phyloP scores from a whole-genome alignment of 192 early-diverging fungal species.

The Phlyctochytrium arcticum region DNA sequence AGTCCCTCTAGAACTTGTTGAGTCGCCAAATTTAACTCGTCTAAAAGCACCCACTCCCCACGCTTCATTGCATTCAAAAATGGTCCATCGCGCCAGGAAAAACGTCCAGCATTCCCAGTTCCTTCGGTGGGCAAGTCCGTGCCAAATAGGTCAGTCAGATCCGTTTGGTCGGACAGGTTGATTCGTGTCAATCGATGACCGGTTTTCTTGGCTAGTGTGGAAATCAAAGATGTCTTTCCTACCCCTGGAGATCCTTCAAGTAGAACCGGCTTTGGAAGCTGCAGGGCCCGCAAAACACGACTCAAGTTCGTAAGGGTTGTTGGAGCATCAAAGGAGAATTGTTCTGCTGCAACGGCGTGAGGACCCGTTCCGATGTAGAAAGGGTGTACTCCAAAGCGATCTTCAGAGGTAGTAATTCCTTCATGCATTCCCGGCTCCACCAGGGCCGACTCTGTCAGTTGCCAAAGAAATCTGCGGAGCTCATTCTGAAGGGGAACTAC shows the following conservation, averaged over 20 bases:
- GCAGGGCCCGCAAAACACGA: conserved; percentile 84
- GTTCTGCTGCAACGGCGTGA: conserved; percentile 40
- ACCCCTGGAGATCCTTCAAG: conserved; percentile 97
- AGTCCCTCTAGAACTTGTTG: conserved; percentile 98
- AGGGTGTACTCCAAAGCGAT: conserved; percentile 69
- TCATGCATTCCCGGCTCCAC: conserved; percentile 16
- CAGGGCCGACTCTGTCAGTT: not conserved
- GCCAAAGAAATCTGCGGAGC: not conserved
- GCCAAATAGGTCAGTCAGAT: conserved; percentile 97
- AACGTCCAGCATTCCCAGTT: conserved; percentile 69
- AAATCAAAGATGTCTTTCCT: conserved; percentile 90
- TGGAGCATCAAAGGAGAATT: conserved; percentile 84
- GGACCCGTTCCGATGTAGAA: conserved; percentile 74
- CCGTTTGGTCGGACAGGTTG: conserved; percentile 97
- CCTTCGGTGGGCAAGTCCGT: conserved; percentile 95
- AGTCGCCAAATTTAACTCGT: conserved; percentile 97
- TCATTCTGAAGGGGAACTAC: conserved; percentile 16
- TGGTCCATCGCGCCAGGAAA: conserved; percentile 97
- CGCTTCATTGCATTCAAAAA: conserved; percentile 93
- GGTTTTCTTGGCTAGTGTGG: conserved; percentile 73
- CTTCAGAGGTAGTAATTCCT: not conserved
- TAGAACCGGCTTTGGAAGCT: conserved; percentile 85
- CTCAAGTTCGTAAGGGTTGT: conserved; percentile 85
- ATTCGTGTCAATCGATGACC: conserved; percentile 86
- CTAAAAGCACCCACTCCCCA: conserved; percentile 95